These are phyloP conservation scores for Lizonia empirigonia DNA, from an alignment of 2,329 filamentous ascomycete species.

Conservation along the genomic window DNA sequence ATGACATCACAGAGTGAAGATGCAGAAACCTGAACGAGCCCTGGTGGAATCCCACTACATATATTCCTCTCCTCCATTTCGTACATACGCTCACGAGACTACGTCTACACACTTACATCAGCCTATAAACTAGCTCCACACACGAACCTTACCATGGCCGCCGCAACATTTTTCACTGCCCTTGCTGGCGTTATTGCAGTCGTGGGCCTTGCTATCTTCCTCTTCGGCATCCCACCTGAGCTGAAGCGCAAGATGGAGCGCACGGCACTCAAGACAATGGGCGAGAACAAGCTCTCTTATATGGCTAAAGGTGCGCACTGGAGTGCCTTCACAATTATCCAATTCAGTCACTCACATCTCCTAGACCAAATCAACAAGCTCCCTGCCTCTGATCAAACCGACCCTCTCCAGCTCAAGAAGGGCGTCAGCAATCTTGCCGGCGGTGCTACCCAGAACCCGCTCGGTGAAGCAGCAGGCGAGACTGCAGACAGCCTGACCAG, in stretches of 20 bases:
- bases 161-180: slow-evolving; percentile 38
- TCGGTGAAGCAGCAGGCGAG: slow-evolving; percentile 47
- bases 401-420: slow-evolving; percentile 47
- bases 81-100: background rate
- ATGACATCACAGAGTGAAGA: slow-evolving; percentile 14
- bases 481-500: slow-evolving; percentile 42
- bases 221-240: slow-evolving; percentile 56
- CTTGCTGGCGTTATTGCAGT: slow-evolving; percentile 45
- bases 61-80: background rate
- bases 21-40: slow-evolving; percentile 10
- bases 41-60: no score
- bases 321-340: background rate
- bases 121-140: no score
- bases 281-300: slow-evolving; percentile 57
- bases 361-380: slow-evolving; percentile 49
- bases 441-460: slow-evolving; percentile 43
- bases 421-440: slow-evolving; percentile 44
- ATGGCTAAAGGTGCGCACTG: slow-evolving; percentile 43
- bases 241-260: slow-evolving; percentile 55
- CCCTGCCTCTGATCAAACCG: slow-evolving; percentile 46
- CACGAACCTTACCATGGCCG: slow-evolving; percentile 33
- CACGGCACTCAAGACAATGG: slow-evolving; percentile 57
- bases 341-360: slow-evolving; percentile 13
- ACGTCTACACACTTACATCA: slow-evolving; percentile 4
- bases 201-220: slow-evolving; percentile 50